These are phyloP conservation scores for Brassica hybrid DNA, from an alignment of 441 rosid genomes.

Conservation along the genomic window DNA sequence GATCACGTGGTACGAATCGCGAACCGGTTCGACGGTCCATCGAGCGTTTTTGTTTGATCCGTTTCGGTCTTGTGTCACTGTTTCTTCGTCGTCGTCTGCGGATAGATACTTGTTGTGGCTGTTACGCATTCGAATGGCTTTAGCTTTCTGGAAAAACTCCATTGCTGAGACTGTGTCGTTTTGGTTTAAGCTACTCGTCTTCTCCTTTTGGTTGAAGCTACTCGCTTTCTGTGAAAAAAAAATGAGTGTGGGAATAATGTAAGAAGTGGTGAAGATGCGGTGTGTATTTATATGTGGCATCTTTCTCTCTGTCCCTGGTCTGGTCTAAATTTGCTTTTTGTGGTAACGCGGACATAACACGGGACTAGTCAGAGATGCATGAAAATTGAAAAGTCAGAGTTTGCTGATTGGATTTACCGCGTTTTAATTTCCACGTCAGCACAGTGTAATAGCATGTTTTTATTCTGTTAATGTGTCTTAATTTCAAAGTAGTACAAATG, in stretches of 20 bases:
- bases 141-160: conserved; percentile 69
- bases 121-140: conserved; percentile 64
- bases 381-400: conserved; percentile 12
- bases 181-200: conserved; percentile 36
- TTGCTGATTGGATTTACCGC: conserved; percentile 20
- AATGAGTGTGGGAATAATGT: neutral
- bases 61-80: conserved; percentile 57
- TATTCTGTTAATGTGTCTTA: no score
- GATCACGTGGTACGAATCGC: conserved; percentile 48
- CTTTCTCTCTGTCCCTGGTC: neutral
- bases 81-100: conserved; percentile 65
- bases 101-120: conserved; percentile 61
- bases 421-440: conserved; percentile 31
- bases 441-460: neutral
- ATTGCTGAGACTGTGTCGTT: conserved; percentile 43
- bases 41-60: conserved; percentile 59
- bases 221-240: no score
- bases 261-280: neutral
- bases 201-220: conserved; percentile 32
- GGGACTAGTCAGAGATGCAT: neutral
- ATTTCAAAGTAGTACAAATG: no score
- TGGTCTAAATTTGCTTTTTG: conserved; percentile 18
- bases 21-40: conserved; percentile 66
- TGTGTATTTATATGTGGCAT: no score
- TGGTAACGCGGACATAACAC: conserved; percentile 30